Base-by-base conservation (phyloP, 2,329 filamentous ascomycete genomes). In the Thermoascus crustaceus region DNA sequence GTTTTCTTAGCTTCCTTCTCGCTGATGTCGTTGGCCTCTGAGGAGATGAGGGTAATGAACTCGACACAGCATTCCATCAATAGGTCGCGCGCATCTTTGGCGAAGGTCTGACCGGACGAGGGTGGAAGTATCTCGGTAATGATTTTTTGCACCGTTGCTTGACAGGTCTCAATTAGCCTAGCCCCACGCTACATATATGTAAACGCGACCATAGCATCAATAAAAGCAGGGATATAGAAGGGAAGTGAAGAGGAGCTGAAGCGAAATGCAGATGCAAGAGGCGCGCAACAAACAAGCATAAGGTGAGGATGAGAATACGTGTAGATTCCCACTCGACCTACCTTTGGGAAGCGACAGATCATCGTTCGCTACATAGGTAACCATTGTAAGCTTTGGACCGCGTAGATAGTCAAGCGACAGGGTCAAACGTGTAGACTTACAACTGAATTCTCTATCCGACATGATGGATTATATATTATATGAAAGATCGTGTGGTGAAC, bases 1-100 rank as follows among this genome's bases (percentile, higher is more conserved):
- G 91, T 98, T 74, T 98, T 98, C 71, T 98, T 98, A 32, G 88
- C 86, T 55, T 98, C 91, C 63, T 94, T 94, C 61, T 98, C 91
- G 8, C 88, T 93, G 46, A 98, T 98, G 53, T 98, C 91, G 63
- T 98, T 98, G 43, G 91, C 91, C 67, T 98, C 89, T 31, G 86
- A 94, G n/a, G 88, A 95, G 50, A 98, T 84, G 53, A 98, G 77
- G 11, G 91, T 96, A 62, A 98, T 95, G 63, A 98, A 98, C 63
- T 98, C 91, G 54, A 98, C 89, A 56, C 91, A 98, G 68, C 91
- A 96, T 68, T 96, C 91, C 53, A 98, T 98, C 34, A 98, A 73
- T 2, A 96, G 73, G 56, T 98, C 91, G 41, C 91, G 82, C 8
- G 89, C 88, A 53, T 98, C 91, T 60, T 94, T 95, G 27, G 88